Base-by-base conservation (phyloP, 2,329 filamentous ascomycete genomes). In the Colletotrichum sp. region DNA sequence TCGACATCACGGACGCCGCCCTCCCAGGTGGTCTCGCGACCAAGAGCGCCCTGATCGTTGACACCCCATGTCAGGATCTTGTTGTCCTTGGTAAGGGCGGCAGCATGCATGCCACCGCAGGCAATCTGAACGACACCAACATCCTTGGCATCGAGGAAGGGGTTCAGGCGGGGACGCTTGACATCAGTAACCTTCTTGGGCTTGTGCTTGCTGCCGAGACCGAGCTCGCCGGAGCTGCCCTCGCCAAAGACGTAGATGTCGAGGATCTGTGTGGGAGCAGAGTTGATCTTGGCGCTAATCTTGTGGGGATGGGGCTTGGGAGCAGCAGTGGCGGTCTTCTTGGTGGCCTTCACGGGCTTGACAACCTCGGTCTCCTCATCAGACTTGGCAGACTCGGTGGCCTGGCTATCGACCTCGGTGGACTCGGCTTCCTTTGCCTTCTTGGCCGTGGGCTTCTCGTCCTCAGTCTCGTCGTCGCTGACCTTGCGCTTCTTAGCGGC, bases 31-130 rank as follows among this genome's bases (percentile, higher is more conserved):
- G 38, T 96, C 81, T 94, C 90, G 81, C 95, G 90, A 56, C 95
- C 95, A 48, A 97, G 89, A 10, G 95, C 94, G 77, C 94, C 94
- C 81, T 96, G 92, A 81, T 97, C 95, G 82, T 97, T 97, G 79
- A 97, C 95, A 69, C 95, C 95, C 95, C 95, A 97, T 32, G 94
- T 96, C 69, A 95, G 86, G 79, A 97, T 94, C 85, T 92, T 93
- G 87, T 96, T 95, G 83, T 96, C 93, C 78, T 92, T 90, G 65
- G 95, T 96, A 68, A 97, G 86, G 4, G 93, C 94, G 77, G 94
- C 87, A 68, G 90, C 92, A 84, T 97, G 95, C 94, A 97, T 96
- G 72, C 94, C 95, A 76, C 95, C 95, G 75, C 93, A 92, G 66
- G 94, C 92, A 73, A 97, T 85, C 83, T 94, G 92, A 4, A 97